Evolutionary conservation across 2,329 filamentous ascomycete genomes (phyloP), one percentile per base, ranked within the genome.

Genomic region (Remersonia thermophila): DNA sequence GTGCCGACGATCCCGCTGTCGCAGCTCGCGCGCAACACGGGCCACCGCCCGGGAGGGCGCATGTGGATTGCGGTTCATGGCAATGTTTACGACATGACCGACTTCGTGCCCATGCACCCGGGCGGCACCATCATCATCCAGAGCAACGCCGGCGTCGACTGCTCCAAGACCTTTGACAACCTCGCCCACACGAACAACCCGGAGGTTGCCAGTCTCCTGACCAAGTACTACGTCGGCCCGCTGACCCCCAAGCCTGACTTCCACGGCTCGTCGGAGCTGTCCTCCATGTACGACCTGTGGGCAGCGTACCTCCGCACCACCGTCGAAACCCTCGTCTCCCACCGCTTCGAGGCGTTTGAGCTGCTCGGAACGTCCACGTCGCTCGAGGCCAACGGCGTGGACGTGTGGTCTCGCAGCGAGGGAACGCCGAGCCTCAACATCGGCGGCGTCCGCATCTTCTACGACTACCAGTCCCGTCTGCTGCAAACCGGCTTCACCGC

Each of bases 181-280:
- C 59, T 72, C 3, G 67, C 66, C 0, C 68, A 72, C 44, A 69
- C 66, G 2, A 69, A 66, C 43, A 71, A 72, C 34, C 66, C 68
- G 0, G 67, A 71, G 45, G 67, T 71, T 0, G 55, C 60, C 4
- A 69, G 65, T 46, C 56, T 72, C 2, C 48, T 72, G 3, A 67
- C 66, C 1, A 69, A 69, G 29, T 72, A 72, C 45, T 70, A 70
- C 36, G 61, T 71, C 7, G 67, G 67, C 0, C 63, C 70, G 16
- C 45, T 71, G 10, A 62, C 63, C 0, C 58, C 62, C 1, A 70
- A 71, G 49, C 65, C 67, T 0, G 60, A 69, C 30, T 67, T 62
- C 33, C 57, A 59, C n/a, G 51, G 52, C 11, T 56, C 52, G 12
- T 50, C 56, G 1, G 66, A 69, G 7, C 51, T 71, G 13, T 57